Percentiles rank a stretch among this genome's conserved stretches.
Conservation (phyloP, 352 stramenopile species). For the Phytophthora fragariaefolia region DNA sequence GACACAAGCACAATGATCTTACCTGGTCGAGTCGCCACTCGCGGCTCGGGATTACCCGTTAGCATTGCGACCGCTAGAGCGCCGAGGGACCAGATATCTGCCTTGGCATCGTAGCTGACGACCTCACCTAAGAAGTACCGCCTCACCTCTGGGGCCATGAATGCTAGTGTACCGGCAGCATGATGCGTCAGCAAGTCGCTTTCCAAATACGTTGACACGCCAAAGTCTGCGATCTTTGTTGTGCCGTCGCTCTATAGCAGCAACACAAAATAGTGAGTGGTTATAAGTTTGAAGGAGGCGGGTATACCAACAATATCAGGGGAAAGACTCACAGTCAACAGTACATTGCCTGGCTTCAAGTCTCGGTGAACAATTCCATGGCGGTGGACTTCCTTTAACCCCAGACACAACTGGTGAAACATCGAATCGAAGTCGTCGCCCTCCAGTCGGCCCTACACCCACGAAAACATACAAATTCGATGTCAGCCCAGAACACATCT, state of each 20-base stretch:
- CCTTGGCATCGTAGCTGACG: constrained; percentile 71
- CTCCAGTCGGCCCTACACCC: constrained; percentile 49
- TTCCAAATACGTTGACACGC: constrained; percentile 81
- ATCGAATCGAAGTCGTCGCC: constrained; percentile 56
- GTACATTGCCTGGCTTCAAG: constrained; percentile 80
- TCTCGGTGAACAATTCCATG: constrained; percentile 78
- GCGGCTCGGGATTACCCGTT: constrained; percentile 66
- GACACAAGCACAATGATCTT: constrained; percentile 1
- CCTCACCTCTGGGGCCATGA: constrained; percentile 84
- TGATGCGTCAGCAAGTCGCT: constrained; percentile 78
- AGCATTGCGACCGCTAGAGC: constrained; percentile 76
- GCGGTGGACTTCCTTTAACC: constrained; percentile 69
- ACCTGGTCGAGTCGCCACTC: constrained; percentile 71
- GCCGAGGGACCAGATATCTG: constrained; percentile 86
- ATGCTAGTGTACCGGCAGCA: constrained; percentile 75
- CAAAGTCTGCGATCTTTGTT: constrained; percentile 84
- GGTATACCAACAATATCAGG: neutral
- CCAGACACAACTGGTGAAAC: constrained; percentile 76
- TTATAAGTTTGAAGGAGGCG: neutral
- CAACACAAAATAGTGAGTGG: neutral
- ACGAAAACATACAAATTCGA: constrained; percentile 8
- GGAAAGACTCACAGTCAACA: constrained; percentile 59
- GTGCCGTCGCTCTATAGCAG: constrained; percentile 56
- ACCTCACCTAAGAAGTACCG: constrained; percentile 75
- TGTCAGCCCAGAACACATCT: neutral